These are phyloP conservation scores for Xylaria scruposa DNA, from an alignment of 495 filamentous ascomycete genomes.

Conservation along the genomic window DNA sequence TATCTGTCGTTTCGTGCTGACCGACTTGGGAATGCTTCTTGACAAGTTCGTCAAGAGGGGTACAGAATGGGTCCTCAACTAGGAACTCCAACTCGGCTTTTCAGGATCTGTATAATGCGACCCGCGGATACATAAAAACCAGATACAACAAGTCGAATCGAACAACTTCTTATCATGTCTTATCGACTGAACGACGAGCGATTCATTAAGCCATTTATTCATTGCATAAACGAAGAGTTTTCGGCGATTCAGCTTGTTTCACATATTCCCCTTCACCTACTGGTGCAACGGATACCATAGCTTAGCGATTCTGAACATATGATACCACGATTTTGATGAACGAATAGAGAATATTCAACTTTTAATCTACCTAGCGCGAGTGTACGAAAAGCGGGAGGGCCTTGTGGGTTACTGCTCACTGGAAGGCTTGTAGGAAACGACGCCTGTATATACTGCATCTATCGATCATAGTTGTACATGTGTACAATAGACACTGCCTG, in stretches of 20 bases:
- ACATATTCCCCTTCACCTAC: neutral
- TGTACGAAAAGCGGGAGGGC: neutral
- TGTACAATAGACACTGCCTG: slow-evolving; percentile 5
- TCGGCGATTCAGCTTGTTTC: slow-evolving; percentile 9
- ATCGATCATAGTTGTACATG: neutral
- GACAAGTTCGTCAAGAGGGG: slow-evolving; percentile 98
- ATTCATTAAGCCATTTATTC: neutral
- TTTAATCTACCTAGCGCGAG: neutral
- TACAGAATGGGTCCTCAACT: slow-evolving; percentile 86
- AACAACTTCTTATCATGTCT: neutral
- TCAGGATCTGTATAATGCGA: neutral
- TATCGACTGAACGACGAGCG: slow-evolving; percentile 4
- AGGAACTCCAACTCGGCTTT: slow-evolving; percentile 10
- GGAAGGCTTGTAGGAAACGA: neutral
- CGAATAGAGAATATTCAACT: slow-evolving; percentile 8
- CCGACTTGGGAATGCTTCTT: slow-evolving; percentile 83
- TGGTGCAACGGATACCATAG: slow-evolving; percentile 14
- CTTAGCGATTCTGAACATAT: slow-evolving; percentile 23
- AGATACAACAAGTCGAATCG: slow-evolving; percentile 8
- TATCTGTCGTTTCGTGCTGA: slow-evolving; percentile 88
- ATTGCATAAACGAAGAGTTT: slow-evolving; percentile 19
- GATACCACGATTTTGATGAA: slow-evolving; percentile 18
- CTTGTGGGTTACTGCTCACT: neutral
- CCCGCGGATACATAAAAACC: neutral
- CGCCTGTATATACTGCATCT: slow-evolving; percentile 21